phyloP scores from a whole-genome alignment of 164 flowering plant species.

The Pachysandra terminalis region DNA sequence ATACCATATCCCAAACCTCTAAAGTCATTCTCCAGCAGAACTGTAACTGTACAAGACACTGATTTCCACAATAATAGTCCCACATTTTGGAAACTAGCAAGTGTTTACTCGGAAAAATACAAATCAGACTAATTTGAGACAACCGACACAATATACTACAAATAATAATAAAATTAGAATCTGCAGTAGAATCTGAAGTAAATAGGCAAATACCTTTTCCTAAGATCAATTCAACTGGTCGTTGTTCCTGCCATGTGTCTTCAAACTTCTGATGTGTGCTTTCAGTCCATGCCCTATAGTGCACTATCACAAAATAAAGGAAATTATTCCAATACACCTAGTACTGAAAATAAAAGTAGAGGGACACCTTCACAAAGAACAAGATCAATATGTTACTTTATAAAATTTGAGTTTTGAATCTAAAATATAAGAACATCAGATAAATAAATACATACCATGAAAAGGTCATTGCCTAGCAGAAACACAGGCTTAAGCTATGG shows the following conservation, averaged over 20 bases:
- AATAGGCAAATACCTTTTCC: constrained; percentile 68
- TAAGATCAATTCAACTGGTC: constrained; percentile 65
- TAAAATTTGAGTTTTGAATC: too few relatives aligned
- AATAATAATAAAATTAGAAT: too few relatives aligned
- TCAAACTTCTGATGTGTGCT: constrained; percentile 93
- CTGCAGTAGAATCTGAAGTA: too few relatives aligned
- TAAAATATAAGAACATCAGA: too few relatives aligned
- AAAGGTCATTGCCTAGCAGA: too few relatives aligned
- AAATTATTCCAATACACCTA: constrained; percentile 6
- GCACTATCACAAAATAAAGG: constrained; percentile 45
- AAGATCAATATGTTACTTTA: background rate
- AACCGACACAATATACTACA: too few relatives aligned
- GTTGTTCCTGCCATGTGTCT: constrained; percentile 94
- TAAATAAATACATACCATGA: too few relatives aligned
- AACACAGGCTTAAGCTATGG: background rate
- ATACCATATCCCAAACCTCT: too few relatives aligned
- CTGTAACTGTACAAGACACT: too few relatives aligned
- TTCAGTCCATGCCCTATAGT: constrained; percentile 92
- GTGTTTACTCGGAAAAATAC: background rate
- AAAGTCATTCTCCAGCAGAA: too few relatives aligned
- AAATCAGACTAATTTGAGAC: background rate
- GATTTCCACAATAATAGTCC: background rate
- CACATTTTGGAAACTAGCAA: background rate
- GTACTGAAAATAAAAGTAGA: background rate
- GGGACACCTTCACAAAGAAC: background rate